These are phyloP conservation scores for Coemansia sp. DNA, from an alignment of 192 early-diverging fungal genomes.

Conservation along the genomic window DNA sequence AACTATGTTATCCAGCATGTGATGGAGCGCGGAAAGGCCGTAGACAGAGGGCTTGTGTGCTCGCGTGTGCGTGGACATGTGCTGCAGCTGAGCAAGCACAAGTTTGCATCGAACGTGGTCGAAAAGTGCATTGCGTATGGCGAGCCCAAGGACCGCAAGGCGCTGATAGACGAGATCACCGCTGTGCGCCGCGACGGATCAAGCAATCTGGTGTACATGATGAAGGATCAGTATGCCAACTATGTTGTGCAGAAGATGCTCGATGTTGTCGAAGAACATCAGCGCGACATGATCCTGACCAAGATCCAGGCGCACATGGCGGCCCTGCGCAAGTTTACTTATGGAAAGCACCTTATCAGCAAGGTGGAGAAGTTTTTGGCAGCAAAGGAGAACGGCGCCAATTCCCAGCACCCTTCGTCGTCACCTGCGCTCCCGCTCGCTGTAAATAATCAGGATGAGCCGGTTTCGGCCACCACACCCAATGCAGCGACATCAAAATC, in stretches of 20 bases:
- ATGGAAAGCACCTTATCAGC: constrained; percentile 94
- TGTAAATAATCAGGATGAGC: neutral
- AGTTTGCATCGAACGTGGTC: constrained; percentile 98
- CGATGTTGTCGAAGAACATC: constrained; percentile 92
- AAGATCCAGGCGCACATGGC: constrained; percentile 93
- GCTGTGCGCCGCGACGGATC: constrained; percentile 72
- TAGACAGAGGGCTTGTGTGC: constrained; percentile 85
- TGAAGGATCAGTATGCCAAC: constrained; percentile 99
- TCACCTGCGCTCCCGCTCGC: constrained; percentile 12
- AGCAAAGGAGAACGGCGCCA: constrained; percentile 12
- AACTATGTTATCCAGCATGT: constrained; percentile 99
- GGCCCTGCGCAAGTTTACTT: constrained; percentile 94
- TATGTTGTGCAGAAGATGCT: constrained; percentile 99
- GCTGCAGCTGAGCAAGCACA: constrained; percentile 92
- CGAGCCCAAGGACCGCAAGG: constrained; percentile 78
- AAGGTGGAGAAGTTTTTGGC: constrained; percentile 57
- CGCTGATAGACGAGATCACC: constrained; percentile 92
- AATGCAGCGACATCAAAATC: constrained; percentile 2
- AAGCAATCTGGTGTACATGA: constrained; percentile 91
- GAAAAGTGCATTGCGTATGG: constrained; percentile 98
- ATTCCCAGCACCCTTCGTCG: constrained; percentile 3
- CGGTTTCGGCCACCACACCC: constrained; percentile 7
- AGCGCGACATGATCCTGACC: constrained; percentile 80
- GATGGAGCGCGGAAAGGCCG: constrained; percentile 86
- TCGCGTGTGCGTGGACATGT: constrained; percentile 91